Percentiles rank a stretch among this genome's conserved stretches.
These are phyloP conservation scores for Cordyceps cicadae DNA, from an alignment of 2,329 filamentous ascomycete genomes.

Conservation along the genomic window DNA sequence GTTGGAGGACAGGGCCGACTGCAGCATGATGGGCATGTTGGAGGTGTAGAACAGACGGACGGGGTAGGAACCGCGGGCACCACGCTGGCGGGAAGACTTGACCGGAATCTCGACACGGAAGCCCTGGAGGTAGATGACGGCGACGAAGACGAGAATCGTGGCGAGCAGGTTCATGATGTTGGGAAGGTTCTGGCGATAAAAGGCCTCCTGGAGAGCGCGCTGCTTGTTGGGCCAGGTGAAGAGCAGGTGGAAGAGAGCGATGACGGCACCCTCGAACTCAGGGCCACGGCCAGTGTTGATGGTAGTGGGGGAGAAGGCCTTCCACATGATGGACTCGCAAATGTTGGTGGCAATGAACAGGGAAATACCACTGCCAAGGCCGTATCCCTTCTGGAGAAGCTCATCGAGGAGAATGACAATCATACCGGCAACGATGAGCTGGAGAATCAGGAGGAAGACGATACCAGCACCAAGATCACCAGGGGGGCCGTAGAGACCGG, in stretches of 20 bases:
- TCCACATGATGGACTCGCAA: conserved; percentile 99
- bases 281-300: conserved; percentile 99
- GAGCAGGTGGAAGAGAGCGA: conserved; percentile 94
- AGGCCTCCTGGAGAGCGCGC: conserved; percentile 93
- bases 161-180: conserved; percentile 99
- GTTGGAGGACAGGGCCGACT: conserved; percentile 97
- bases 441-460: conserved; percentile 94
- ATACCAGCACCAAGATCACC: conserved; percentile 96
- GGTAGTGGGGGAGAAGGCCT: conserved; percentile 97
- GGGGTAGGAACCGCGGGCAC: conserved; percentile 95
- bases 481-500: conserved; percentile 92
- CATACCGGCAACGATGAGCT: conserved; percentile 93
- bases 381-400: conserved; percentile 98
- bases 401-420: conserved; percentile 99
- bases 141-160: conserved; percentile 86
- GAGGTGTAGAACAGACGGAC: conserved; percentile 99
- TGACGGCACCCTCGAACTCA: conserved; percentile 97
- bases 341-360: conserved; percentile 99
- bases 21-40: conserved; percentile 99
- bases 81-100: conserved; percentile 98
- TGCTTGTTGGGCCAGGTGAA: conserved; percentile 99
- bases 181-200: conserved; percentile 98
- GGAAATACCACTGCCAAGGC: conserved; percentile 95
- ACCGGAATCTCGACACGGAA: conserved; percentile 99
- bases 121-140: conserved; percentile 97